phyloP scores from a whole-genome alignment of 78 protist species.

The Dictyostelium brefeldianum region DNA sequence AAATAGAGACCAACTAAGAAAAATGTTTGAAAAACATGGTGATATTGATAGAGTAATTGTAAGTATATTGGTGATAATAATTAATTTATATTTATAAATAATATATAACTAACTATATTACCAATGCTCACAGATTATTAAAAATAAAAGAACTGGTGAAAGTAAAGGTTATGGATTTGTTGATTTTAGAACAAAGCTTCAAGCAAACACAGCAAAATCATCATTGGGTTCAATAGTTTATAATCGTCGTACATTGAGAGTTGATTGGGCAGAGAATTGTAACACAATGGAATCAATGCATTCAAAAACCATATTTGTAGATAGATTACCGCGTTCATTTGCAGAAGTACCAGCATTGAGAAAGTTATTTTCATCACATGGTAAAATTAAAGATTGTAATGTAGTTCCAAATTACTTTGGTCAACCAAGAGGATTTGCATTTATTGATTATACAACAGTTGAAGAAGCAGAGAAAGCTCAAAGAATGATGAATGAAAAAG shows the following conservation, averaged over 20 bases:
- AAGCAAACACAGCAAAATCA: constrained; percentile 64
- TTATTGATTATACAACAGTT: constrained; percentile 42
- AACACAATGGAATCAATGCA: constrained; percentile 50
- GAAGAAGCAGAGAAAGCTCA: constrained; percentile 79
- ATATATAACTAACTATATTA: background rate
- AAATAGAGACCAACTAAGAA: constrained; percentile 22
- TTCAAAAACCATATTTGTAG: constrained; percentile 63
- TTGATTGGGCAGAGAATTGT: constrained; percentile 77
- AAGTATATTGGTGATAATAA: constrained; percentile 3
- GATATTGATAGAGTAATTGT: constrained; percentile 61
- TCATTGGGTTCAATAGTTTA: constrained; percentile 41
- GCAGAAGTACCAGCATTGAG: constrained; percentile 25
- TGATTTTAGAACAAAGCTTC: constrained; percentile 72
- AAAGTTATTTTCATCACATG: constrained; percentile 49
- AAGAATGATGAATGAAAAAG: constrained; percentile 65
- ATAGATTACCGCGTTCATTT: constrained; percentile 31
- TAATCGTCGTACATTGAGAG: constrained; percentile 58
- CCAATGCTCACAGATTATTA: constrained; percentile 5
- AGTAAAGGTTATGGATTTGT: constrained; percentile 65
- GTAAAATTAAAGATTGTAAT: constrained; percentile 73
- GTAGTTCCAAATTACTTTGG: constrained; percentile 32
- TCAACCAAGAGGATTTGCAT: constrained; percentile 74
- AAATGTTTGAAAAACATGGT: constrained; percentile 80
- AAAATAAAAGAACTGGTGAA: constrained; percentile 61
- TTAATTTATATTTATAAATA: background rate